Evolutionary conservation across 2,329 filamentous ascomycete species (phyloP).

Genomic region (Alternaria dauci): DNA sequence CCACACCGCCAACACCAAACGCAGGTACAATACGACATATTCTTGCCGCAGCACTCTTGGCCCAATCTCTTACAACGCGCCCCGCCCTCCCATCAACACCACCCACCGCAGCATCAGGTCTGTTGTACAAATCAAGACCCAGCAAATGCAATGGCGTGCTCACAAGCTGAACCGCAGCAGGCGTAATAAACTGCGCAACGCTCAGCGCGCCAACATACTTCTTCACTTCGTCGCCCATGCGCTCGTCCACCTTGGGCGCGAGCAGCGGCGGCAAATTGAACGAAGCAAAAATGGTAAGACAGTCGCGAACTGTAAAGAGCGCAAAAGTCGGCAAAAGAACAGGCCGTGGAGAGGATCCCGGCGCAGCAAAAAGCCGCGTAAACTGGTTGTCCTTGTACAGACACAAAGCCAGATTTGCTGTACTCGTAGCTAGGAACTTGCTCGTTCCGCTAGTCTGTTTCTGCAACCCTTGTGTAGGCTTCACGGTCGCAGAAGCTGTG

Average conservation of each 20-base stretch:
- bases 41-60: conserved; percentile 74
- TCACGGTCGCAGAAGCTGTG: conserved; percentile 73
- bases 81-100: conserved; percentile 68
- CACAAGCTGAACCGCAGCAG: conserved; percentile 78
- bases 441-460: conserved; percentile 78
- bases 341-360: conserved; percentile 55
- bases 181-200: conserved; percentile 80
- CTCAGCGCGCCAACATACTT: conserved; percentile 59
- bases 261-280: conserved; percentile 89
- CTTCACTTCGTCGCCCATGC: conserved; percentile 55
- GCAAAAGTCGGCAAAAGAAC: conserved; percentile 76
- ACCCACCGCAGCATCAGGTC: conserved; percentile 60
- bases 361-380: conserved; percentile 77
- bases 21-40: conserved; percentile 88
- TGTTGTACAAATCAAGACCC: conserved; percentile 86
- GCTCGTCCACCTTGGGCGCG: conserved; percentile 68
- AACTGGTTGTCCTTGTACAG: conserved; percentile 91
- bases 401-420: conserved; percentile 85
- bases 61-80: conserved; percentile 78
- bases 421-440: conserved; percentile 82
- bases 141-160: conserved; percentile 86
- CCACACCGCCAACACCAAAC: conserved; percentile 87
- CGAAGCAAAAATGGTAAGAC: conserved; percentile 86
- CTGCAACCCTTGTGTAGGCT: conserved; percentile 64
- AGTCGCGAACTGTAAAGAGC: conserved; percentile 84